Evolutionary conservation across 73 alveolate species (phyloP).

Genomic region (Paramecium sonneborni): DNA sequence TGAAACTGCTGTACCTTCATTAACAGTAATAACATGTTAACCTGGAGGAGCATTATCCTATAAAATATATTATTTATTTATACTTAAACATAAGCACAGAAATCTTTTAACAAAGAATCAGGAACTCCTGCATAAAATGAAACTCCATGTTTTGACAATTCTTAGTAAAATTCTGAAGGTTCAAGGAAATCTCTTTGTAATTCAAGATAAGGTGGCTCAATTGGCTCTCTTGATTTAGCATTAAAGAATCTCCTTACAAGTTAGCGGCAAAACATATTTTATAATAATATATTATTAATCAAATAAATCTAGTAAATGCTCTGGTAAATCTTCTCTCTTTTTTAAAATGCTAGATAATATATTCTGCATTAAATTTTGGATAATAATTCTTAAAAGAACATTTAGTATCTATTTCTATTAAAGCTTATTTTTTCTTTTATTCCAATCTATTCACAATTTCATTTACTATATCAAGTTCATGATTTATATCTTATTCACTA

Average conservation of each 20-base stretch:
- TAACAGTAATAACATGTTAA: conserved; percentile 87
- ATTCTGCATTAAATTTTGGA: conserved; percentile 15
- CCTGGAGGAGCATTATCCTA: conserved; percentile 73
- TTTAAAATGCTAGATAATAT: not conserved
- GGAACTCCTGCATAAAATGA: conserved; percentile 96
- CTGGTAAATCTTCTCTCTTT: conserved; percentile 33
- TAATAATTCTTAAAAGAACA: not conserved
- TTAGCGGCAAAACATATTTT: conserved; percentile 34
- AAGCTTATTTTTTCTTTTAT: not conserved
- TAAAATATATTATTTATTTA: not conserved
- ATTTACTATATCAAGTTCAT: not conserved
- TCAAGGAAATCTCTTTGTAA: conserved; percentile 71
- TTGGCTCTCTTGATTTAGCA: conserved; percentile 45
- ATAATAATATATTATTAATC: not conserved
- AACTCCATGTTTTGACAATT: conserved; percentile 70
- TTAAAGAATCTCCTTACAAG: not conserved
- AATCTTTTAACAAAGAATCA: conserved; percentile 89
- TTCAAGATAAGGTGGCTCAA: conserved; percentile 67
- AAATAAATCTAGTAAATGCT: conserved; percentile 10
- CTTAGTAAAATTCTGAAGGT: conserved; percentile 67
- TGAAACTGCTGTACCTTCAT: conserved; percentile 93
- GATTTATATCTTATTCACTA: not conserved
- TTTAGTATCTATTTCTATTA: not conserved
- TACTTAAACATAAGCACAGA: conserved; percentile 66
- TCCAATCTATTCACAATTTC: conserved; percentile 54